A percentile compares a stretch with the other conserved stretches of the same genome.
Conservation (phyloP, 2,329 filamentous ascomycete genomes). For the Fusarium sp. region DNA sequence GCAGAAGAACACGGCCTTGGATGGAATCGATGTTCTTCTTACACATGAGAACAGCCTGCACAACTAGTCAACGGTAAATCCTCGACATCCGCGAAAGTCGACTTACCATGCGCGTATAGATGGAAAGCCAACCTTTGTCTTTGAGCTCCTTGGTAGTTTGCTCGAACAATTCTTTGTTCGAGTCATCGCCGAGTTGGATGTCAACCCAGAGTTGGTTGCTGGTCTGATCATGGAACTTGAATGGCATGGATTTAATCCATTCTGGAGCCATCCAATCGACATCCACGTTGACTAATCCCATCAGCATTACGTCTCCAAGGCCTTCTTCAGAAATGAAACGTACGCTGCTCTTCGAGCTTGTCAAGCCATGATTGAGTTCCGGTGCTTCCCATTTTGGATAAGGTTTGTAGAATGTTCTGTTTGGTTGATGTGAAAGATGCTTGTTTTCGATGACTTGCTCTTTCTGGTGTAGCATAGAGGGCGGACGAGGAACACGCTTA, state of each 20-base stretch:
- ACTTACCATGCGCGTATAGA: constrained; percentile 60
- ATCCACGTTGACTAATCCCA: constrained; percentile 56
- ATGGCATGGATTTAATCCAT: constrained; percentile 56
- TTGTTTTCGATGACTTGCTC: too few species aligned
- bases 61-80: too few species aligned
- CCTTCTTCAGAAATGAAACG: neutral
- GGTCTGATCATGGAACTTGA: constrained; percentile 59
- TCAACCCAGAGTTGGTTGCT: constrained; percentile 62
- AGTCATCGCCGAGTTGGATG: constrained; percentile 54
- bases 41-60: constrained; percentile 58
- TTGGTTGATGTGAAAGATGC: neutral
- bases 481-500: neutral
- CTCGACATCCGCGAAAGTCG: too few species aligned
- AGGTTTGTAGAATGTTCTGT: too few species aligned
- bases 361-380: constrained; percentile 52
- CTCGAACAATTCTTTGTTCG: constrained; percentile 55
- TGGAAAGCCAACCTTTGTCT: constrained; percentile 56
- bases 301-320: neutral
- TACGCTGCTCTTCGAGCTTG: constrained; percentile 55
- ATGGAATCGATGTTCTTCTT: constrained; percentile 58
- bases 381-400: constrained; percentile 45
- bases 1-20: constrained; percentile 59
- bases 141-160: constrained; percentile 56
- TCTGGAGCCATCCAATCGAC: constrained; percentile 63
- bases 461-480: neutral